A percentile compares a stretch with the other conserved stretches of the same genome.
Conservation (phyloP, 495 filamentous ascomycete genomes). For the Apodospora peruviana region DNA sequence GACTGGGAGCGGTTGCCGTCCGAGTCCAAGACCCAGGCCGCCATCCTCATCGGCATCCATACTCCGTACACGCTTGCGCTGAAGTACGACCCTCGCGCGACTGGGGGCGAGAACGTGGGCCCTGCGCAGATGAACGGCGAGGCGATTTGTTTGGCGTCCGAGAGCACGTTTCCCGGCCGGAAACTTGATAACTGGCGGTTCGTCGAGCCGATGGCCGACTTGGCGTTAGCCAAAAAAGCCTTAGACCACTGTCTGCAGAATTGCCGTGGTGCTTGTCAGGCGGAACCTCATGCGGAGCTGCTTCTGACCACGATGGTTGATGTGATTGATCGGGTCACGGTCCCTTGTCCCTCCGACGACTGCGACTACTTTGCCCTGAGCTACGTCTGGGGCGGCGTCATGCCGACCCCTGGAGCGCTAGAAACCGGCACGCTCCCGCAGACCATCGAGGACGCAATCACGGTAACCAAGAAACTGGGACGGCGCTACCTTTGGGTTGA, state of each 20-base stretch:
- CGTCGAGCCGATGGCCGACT: slow-evolving; percentile 1
- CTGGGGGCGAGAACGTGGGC: not conserved
- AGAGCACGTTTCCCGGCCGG: not conserved
- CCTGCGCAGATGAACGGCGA: slow-evolving; percentile 3
- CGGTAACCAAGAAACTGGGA: slow-evolving; percentile 10
- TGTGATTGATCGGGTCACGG: slow-evolving; percentile 7
- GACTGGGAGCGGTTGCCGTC: slow-evolving; percentile 5
- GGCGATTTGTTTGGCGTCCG: slow-evolving; percentile 2
- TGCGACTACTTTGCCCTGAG: slow-evolving; percentile 16
- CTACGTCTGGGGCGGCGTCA: slow-evolving; percentile 17
- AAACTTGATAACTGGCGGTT: not conserved
- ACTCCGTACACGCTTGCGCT: not conserved
- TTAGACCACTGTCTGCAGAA: slow-evolving; percentile 3
- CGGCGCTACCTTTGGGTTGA: slow-evolving; percentile 6
- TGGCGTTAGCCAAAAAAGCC: not conserved
- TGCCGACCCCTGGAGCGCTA: slow-evolving; percentile 4
- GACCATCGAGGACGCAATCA: slow-evolving; percentile 20
- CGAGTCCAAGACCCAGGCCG: not conserved
- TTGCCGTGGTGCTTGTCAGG: not conserved
- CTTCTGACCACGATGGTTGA: slow-evolving; percentile 12
- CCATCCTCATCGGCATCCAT: slow-evolving; percentile 3
- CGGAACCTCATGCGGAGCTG: not conserved
- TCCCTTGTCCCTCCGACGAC: slow-evolving; percentile 7
- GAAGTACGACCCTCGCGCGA: not conserved
- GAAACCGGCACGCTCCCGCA: slow-evolving; percentile 13